These are phyloP conservation scores for Sanghuangporus sanghuang DNA, from an alignment of 1,284 basidiomycete genomes.

Conservation along the genomic window DNA sequence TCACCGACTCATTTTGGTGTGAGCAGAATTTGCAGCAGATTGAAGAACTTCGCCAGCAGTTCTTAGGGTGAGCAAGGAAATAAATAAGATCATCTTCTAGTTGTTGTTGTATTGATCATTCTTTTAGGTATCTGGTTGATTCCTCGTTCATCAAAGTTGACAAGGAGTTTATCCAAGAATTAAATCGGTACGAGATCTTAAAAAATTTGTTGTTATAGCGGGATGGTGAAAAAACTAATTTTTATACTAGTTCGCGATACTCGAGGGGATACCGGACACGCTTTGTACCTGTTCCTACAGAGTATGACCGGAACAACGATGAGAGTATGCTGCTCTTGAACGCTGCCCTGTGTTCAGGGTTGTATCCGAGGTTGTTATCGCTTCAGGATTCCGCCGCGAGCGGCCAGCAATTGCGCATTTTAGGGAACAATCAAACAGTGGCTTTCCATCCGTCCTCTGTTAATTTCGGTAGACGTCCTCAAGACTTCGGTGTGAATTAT, in stretches of 20 bases:
- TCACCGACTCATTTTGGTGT: neutral
- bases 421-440: constrained; percentile 82
- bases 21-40: constrained; percentile 90
- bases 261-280: constrained; percentile 63
- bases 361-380: constrained; percentile 89
- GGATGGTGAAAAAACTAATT: neutral
- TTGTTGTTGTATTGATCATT: neutral
- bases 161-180: constrained; percentile 58
- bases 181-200: constrained; percentile 52
- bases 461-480: constrained; percentile 69
- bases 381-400: constrained; percentile 51
- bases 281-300: constrained; percentile 73
- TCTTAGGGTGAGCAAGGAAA: constrained; percentile 56
- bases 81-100: neutral
- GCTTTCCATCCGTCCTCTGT: constrained; percentile 92
- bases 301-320: constrained; percentile 66
- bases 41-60: constrained; percentile 94
- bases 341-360: constrained; percentile 80
- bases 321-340: constrained; percentile 64
- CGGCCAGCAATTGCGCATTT: constrained; percentile 63
- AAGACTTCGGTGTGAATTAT: constrained; percentile 72
- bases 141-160: constrained; percentile 81
- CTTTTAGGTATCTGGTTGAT: constrained; percentile 75
- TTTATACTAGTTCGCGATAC: constrained; percentile 61
- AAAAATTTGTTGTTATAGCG: neutral